A percentile compares a stretch with the other conserved stretches of the same genome.
phyloP scores from a whole-genome alignment of 495 filamentous ascomycete genomes.

The Aspergillus funiculosus region DNA sequence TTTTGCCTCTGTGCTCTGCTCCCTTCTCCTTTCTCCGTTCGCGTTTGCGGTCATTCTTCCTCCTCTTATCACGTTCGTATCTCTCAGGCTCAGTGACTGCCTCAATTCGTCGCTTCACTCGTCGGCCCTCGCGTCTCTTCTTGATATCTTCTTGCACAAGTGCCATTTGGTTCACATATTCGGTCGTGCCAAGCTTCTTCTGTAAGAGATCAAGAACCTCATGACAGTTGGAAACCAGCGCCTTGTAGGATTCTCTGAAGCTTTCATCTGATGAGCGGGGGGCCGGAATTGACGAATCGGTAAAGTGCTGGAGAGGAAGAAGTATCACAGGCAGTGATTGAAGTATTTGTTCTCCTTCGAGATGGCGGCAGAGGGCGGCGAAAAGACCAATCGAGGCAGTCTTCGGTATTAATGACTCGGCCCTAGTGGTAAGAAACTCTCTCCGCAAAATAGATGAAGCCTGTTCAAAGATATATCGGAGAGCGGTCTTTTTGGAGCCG shows the following conservation, averaged over 20 bases:
- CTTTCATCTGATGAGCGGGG: slow-evolving; percentile 59
- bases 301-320: slow-evolving; percentile 75
- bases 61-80: slow-evolving; percentile 70
- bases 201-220: slow-evolving; percentile 72
- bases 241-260: slow-evolving; percentile 62
- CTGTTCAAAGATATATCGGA: slow-evolving; percentile 69
- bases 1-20: slow-evolving; percentile 57
- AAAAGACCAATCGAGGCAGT: slow-evolving; percentile 70
- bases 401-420: slow-evolving; percentile 61
- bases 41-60: slow-evolving; percentile 79
- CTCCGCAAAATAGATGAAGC: slow-evolving; percentile 71
- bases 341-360: slow-evolving; percentile 51
- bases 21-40: slow-evolving; percentile 74
- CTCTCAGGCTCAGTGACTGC: slow-evolving; percentile 75
- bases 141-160: slow-evolving; percentile 62
- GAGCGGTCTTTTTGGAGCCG: slow-evolving; percentile 38
- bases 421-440: slow-evolving; percentile 60
- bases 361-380: slow-evolving; percentile 51
- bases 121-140: slow-evolving; percentile 62
- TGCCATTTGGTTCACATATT: slow-evolving; percentile 63
- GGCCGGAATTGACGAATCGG: slow-evolving; percentile 65
- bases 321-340: slow-evolving; percentile 60
- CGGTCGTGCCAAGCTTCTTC: slow-evolving; percentile 73
- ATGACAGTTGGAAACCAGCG: slow-evolving; percentile 59
- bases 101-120: slow-evolving; percentile 79